Evolutionary conservation across 2,329 filamentous ascomycete species (phyloP).

Genomic region (Fonsecaea nubica): DNA sequence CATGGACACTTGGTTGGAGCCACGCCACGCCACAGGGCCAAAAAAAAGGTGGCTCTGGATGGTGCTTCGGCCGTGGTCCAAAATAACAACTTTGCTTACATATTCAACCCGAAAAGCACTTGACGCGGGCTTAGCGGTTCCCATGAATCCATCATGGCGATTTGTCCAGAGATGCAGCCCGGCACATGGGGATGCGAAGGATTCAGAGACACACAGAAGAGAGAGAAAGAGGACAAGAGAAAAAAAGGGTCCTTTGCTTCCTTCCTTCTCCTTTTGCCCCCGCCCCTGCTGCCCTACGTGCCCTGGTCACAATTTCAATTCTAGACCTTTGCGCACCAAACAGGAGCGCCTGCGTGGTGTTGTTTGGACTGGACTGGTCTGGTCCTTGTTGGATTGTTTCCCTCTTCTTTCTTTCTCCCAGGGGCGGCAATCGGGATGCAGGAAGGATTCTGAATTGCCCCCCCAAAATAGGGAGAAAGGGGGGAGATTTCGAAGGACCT

Average conservation of each 20-base stretch:
- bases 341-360: background rate
- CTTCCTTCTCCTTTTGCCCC: too few relatives aligned
- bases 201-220: background rate
- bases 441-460: too few relatives aligned
- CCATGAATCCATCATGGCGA: slow-evolving; percentile 13
- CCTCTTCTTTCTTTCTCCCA: background rate
- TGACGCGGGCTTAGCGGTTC: slow-evolving; percentile 17
- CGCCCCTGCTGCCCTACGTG: too few relatives aligned
- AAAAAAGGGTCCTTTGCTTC: background rate
- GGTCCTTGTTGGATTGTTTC: background rate
- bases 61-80: slow-evolving; percentile 10
- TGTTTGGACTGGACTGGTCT: background rate
- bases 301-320: slow-evolving; percentile 13
- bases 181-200: slow-evolving; percentile 9
- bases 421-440: too few relatives aligned
- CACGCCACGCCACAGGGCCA: slow-evolving; percentile 16
- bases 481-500: too few relatives aligned
- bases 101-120: slow-evolving; percentile 33
- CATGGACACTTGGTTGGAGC: slow-evolving; percentile 1
- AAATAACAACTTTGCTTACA: slow-evolving; percentile 35
- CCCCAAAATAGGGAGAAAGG: too few relatives aligned
- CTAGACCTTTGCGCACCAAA: slow-evolving; percentile 4
- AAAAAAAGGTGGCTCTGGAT: slow-evolving; percentile 13
- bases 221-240: too few relatives aligned
- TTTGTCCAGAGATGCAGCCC: slow-evolving; percentile 4